phyloP scores from a whole-genome alignment of 148 eudicot species.

The Persicaria maculosa region DNA sequence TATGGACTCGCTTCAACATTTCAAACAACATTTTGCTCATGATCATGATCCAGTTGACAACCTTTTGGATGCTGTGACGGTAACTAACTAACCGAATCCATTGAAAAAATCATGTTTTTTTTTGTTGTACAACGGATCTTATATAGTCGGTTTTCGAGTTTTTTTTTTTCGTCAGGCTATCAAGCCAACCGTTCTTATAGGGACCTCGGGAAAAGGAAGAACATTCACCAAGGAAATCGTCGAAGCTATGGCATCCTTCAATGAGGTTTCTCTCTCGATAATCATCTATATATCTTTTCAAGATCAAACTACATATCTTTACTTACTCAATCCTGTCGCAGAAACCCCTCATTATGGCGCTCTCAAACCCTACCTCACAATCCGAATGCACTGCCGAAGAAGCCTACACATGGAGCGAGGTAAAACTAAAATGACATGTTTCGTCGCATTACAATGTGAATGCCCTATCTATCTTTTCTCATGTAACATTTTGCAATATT shows the following conservation, averaged over 20 bases:
- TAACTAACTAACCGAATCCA: conserved; percentile 9
- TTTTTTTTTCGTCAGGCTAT: conserved; percentile 32
- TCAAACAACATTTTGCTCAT: conserved; percentile 89
- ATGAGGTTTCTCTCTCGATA: conserved; percentile 25
- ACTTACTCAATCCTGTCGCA: conserved; percentile 14
- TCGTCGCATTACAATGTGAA: background rate
- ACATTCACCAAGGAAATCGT: conserved; percentile 50
- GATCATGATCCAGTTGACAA: conserved; percentile 60
- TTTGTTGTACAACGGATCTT: background rate
- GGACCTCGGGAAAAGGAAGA: conserved; percentile 58
- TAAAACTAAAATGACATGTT: conserved; percentile 15
- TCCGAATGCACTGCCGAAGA: conserved; percentile 68
- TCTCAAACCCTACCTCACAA: conserved; percentile 64
- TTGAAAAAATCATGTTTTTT: background rate
- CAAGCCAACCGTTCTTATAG: conserved; percentile 56
- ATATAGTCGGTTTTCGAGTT: background rate
- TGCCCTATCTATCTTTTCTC: background rate
- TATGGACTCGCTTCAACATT: conserved; percentile 69
- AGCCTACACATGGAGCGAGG: conserved; percentile 61
- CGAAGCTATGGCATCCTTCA: conserved; percentile 52
- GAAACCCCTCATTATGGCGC: conserved; percentile 64
- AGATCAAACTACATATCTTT: background rate
- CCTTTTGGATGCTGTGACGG: conserved; percentile 75
- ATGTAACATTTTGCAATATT: background rate
- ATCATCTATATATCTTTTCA: background rate